Percentiles rank a stretch among this genome's conserved stretches.
Conservation (phyloP, 768 basidiomycete species). For the Tylopilus subfusipes region DNA sequence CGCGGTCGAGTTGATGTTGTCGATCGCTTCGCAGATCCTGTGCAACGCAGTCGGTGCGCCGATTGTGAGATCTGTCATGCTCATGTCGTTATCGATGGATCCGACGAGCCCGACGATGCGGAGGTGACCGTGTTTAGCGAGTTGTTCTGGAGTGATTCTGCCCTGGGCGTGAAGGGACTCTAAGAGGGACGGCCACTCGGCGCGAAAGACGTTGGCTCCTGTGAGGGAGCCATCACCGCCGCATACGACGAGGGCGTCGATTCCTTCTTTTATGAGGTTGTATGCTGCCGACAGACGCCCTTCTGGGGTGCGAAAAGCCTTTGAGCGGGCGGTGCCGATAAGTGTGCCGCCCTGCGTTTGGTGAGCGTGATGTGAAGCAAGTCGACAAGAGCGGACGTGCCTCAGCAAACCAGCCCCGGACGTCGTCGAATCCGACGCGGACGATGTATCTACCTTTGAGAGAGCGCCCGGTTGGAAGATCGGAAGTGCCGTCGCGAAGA, state of each 20-base stretch:
- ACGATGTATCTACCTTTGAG: constrained; percentile 93
- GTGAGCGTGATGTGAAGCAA: not conserved
- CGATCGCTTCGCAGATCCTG: constrained; percentile 96
- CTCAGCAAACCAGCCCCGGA: constrained; percentile 90
- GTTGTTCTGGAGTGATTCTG: constrained; percentile 75
- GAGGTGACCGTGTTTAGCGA: constrained; percentile 71
- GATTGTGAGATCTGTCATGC: constrained; percentile 94
- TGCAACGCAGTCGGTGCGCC: constrained; percentile 95
- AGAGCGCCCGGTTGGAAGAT: constrained; percentile 59
- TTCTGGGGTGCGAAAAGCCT: constrained; percentile 78
- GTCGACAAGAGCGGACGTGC: constrained; percentile 37
- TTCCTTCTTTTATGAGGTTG: constrained; percentile 94
- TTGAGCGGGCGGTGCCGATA: constrained; percentile 89
- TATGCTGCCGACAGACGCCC: constrained; percentile 85
- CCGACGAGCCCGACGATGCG: constrained; percentile 98
- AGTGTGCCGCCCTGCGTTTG: constrained; percentile 79
- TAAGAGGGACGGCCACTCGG: constrained; percentile 92
- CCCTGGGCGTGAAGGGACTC: constrained; percentile 62
- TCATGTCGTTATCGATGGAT: constrained; percentile 99
- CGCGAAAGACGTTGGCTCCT: constrained; percentile 89
- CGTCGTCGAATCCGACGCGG: constrained; percentile 97
- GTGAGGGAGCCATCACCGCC: constrained; percentile 97
- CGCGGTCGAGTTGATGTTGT: constrained; percentile 97
- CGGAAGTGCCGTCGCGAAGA: constrained; percentile 78
- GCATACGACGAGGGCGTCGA: constrained; percentile 94